A percentile compares a stretch with the other conserved stretches of the same genome.
Evolutionary conservation across 2,329 filamentous ascomycete species (phyloP).

Genomic region (Penicillium sp.): DNA sequence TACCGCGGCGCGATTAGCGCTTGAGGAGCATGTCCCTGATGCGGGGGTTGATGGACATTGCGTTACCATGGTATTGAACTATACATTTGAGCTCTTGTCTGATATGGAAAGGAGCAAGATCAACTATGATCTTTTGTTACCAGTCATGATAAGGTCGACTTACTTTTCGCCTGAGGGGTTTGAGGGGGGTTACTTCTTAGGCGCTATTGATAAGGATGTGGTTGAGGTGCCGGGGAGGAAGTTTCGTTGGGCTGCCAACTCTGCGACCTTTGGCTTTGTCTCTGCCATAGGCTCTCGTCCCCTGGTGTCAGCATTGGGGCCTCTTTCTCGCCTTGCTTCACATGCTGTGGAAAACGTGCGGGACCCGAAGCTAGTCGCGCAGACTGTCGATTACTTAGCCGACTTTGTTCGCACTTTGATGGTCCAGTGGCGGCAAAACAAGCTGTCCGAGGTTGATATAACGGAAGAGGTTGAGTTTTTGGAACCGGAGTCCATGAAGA

Average conservation of each 20-base stretch:
- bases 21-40: slow-evolving; percentile 56
- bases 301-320: slow-evolving; percentile 60
- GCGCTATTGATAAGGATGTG: slow-evolving; percentile 66
- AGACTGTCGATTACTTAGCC: slow-evolving; percentile 59
- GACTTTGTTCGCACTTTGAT: slow-evolving; percentile 65
- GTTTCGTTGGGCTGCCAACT: slow-evolving; percentile 64
- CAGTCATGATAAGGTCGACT: slow-evolving; percentile 65
- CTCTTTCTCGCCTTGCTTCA: slow-evolving; percentile 61
- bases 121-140: slow-evolving; percentile 68
- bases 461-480: slow-evolving; percentile 64
- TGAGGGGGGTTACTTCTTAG: slow-evolving; percentile 71
- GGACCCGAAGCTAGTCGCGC: slow-evolving; percentile 44
- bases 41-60: slow-evolving; percentile 51
- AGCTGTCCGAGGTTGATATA: slow-evolving; percentile 69
- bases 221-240: slow-evolving; percentile 52
- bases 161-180: slow-evolving; percentile 71
- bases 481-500: slow-evolving; percentile 62
- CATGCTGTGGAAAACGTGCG: slow-evolving; percentile 59
- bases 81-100: slow-evolving; percentile 70
- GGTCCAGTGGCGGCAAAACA: slow-evolving; percentile 71
- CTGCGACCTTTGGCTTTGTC: slow-evolving; percentile 57
- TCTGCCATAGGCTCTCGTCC: slow-evolving; percentile 57
- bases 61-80: slow-evolving; percentile 71
- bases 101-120: slow-evolving; percentile 58
- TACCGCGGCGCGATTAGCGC: slow-evolving; percentile 71